Conservation (phyloP, 306 rosid genomes). For the Argentina anserina region DNA sequence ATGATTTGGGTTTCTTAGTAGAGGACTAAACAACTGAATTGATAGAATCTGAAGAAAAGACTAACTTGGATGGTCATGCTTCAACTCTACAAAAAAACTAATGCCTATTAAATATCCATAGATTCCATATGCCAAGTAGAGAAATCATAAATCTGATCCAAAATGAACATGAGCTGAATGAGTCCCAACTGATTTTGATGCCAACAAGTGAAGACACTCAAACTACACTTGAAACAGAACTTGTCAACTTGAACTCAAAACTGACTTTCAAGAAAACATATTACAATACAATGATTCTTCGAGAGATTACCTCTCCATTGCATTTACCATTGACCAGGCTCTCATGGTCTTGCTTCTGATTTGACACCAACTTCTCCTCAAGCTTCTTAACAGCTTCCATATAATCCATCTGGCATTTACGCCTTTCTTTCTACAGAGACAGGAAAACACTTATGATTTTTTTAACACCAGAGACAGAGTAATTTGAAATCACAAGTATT, state of each 20-base stretch:
- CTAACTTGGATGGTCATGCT: neutral
- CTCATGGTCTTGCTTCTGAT: conserved; percentile 49
- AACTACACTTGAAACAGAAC: conserved; percentile 12
- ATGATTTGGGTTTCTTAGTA: neutral
- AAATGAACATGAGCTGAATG: neutral
- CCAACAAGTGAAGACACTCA: neutral
- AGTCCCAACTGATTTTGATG: neutral
- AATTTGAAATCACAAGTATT: neutral
- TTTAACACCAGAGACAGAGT: neutral
- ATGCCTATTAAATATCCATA: neutral
- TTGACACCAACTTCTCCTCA: conserved; percentile 90
- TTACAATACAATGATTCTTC: conserved; percentile 15
- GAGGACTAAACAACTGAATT: neutral
- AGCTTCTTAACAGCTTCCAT: conserved; percentile 90
- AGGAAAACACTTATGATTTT: conserved; percentile 22
- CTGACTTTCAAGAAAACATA: conserved; percentile 9
- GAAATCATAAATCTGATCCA: neutral
- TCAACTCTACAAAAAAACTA: neutral
- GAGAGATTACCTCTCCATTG: conserved; percentile 56
- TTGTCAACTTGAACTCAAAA: neutral
- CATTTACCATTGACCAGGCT: conserved; percentile 33
- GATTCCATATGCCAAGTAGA: neutral
- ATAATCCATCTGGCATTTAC: conserved; percentile 91
- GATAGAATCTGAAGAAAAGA: neutral
- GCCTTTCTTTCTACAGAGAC: conserved; percentile 71